Evolutionary conservation across 2,329 filamentous ascomycete genomes (phyloP).

Genomic region (Mariannaea sp.): DNA sequence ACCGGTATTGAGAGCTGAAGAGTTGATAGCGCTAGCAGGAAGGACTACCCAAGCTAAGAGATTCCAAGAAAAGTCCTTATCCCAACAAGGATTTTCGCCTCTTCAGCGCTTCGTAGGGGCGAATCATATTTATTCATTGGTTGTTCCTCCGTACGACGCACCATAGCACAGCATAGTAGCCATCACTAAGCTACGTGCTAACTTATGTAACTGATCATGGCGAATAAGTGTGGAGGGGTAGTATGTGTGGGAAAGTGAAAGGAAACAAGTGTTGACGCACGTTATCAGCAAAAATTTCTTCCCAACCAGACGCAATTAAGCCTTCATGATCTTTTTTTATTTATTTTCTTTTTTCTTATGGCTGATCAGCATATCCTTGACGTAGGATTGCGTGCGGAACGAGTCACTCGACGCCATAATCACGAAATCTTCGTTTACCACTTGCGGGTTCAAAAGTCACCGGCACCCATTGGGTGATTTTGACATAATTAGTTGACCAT

Average conservation of each 20-base stretch:
- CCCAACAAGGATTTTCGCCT: background rate
- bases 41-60: constrained; percentile 3
- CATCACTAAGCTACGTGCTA: no score
- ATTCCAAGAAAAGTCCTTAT: constrained; percentile 11
- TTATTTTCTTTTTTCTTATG: no score
- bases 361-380: no score
- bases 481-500: no score
- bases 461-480: background rate
- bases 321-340: no score
- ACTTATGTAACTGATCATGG: no score
- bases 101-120: background rate
- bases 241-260: background rate
- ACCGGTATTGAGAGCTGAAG: constrained; percentile 19
- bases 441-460: background rate
- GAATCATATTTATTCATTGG: background rate
- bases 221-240: background rate
- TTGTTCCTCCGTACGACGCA: no score
- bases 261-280: background rate
- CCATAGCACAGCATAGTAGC: no score
- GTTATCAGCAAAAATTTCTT: background rate
- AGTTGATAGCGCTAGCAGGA: constrained; percentile 12
- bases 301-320: constrained; percentile 1
- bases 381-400: constrained; percentile 15
- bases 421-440: constrained; percentile 1
- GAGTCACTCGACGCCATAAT: constrained; percentile 15